phyloP scores from a whole-genome alignment of 164 flowering plant species.

The Hamamelis virginiana region DNA sequence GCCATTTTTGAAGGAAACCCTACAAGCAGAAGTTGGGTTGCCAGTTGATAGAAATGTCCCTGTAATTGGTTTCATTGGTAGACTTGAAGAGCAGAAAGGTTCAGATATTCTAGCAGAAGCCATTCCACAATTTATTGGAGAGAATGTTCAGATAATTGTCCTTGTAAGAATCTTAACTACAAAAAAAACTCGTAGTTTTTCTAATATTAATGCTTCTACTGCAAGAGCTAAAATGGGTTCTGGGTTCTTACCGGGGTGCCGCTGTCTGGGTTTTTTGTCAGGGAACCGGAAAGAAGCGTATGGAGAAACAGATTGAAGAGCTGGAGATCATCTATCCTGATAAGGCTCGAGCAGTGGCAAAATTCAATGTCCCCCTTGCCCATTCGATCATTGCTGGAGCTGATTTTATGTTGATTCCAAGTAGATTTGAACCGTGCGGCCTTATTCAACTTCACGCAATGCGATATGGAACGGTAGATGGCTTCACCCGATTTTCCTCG shows the following conservation, averaged over 20 bases:
- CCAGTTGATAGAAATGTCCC: slow-evolving; percentile 75
- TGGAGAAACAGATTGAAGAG: slow-evolving; percentile 64
- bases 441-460: slow-evolving; percentile 75
- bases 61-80: slow-evolving; percentile 87
- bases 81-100: slow-evolving; percentile 98
- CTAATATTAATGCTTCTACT: neutral
- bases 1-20: slow-evolving; percentile 74
- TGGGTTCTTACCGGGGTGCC: too few relatives aligned
- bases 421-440: slow-evolving; percentile 85
- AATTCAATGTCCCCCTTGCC: slow-evolving; percentile 65
- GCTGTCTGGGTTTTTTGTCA: slow-evolving; percentile 10
- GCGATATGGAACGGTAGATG: slow-evolving; percentile 71
- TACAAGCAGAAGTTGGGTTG: slow-evolving; percentile 88
- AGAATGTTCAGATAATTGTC: slow-evolving; percentile 68
- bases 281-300: slow-evolving; percentile 72
- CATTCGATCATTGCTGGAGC: slow-evolving; percentile 75
- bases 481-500: neutral
- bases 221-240: too few relatives aligned
- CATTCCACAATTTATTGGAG: slow-evolving; percentile 53
- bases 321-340: slow-evolving; percentile 53
- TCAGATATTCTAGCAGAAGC: slow-evolving; percentile 87
- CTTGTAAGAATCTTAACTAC: slow-evolving; percentile 59
- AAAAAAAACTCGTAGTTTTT: neutral
- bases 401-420: slow-evolving; percentile 63
- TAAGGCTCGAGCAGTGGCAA: slow-evolving; percentile 63